Evolutionary conservation across 2,329 filamentous ascomycete genomes (phyloP), one percentile per base, ranked within the genome.

Genomic region (Talaromyces sp.): DNA sequence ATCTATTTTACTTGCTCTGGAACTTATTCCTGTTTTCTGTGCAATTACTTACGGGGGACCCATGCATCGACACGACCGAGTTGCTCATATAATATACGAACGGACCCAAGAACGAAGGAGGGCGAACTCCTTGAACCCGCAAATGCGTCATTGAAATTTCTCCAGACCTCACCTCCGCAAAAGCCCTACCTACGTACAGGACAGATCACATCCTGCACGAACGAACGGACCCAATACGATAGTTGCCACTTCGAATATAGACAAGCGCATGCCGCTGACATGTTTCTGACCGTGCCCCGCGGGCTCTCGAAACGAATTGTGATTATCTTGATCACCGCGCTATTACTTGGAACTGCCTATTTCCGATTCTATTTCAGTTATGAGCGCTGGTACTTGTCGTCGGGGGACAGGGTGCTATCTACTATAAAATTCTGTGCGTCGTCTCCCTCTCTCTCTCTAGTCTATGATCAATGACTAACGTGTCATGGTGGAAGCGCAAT

Each of bases 381-480:
- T 39, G 65, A 64, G 41, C 43, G 47, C 19, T 66, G 57, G 57
- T 64, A 66, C 33, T n/a, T 52, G 27, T 66, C 65, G 22, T 64
- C 61, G 22, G 65, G 65, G 22, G 65, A 66, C 43, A 60, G 62
- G 39, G 57, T 43, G 27, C 7, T 66, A 35, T 22, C 41, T 8
- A 33, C 22, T 14, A 64, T 66, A 58, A 64, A 62, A 13, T 60
- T 66, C 16, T 41, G 65, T 66, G 43, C n/a, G 65, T 56, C 10
- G 11, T n/a, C 13, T 24, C n/a, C n/a, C 22, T 14, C 16, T 14
- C 3, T 62, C n/a, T n/a, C n/a, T 14, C 8, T 41, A 5, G 4
- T 16, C 35, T 8, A 31, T 31, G 13, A 39, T 39, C 14, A n/a
- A n/a, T 16, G 2, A 16, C 39, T n/a, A 52, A 14, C 11, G 11